phyloP scores from a whole-genome alignment of 257 asterid genomes.

The Asclepias syriaca region DNA sequence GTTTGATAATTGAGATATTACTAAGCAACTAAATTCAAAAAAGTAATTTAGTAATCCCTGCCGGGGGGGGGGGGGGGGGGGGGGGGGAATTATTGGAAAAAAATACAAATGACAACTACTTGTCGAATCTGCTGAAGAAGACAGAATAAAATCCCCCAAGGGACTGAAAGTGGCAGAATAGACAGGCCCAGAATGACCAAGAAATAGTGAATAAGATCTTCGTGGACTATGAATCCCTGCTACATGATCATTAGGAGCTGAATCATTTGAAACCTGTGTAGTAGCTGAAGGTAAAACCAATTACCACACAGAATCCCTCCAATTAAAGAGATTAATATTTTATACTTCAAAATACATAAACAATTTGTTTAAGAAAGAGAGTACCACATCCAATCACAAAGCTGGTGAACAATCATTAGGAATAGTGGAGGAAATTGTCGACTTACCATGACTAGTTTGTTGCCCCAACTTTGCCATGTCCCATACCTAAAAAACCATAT shows the following conservation, averaged over 20 bases:
- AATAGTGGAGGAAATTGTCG: background rate
- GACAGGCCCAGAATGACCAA: conserved; percentile 95
- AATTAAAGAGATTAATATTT: background rate
- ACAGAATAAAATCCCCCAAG: conserved; percentile 78
- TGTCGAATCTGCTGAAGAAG: conserved; percentile 96
- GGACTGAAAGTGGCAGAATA: conserved; percentile 92
- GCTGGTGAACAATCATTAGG: background rate
- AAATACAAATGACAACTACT: conserved; percentile 33
- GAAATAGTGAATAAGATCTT: conserved; percentile 66
- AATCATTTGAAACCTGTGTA: conserved; percentile 62
- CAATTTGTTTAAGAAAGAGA: background rate
- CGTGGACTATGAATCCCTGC: conserved; percentile 46
- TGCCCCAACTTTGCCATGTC: conserved; percentile 99
- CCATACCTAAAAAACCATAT: conserved; percentile 65
- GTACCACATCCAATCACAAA: background rate
- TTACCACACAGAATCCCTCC: conserved; percentile 18
- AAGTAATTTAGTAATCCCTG: background rate
- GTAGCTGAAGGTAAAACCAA: conserved; percentile 51
- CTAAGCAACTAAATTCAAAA: background rate
- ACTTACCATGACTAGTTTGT: conserved; percentile 51
- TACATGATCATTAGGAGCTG: conserved; percentile 38
- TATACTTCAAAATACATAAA: background rate
- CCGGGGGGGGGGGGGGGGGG: background rate
- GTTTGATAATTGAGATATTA: background rate
- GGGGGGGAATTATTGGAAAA: background rate